Evolutionary conservation across 768 basidiomycete species (phyloP).

Genomic region (Mycena rosella): DNA sequence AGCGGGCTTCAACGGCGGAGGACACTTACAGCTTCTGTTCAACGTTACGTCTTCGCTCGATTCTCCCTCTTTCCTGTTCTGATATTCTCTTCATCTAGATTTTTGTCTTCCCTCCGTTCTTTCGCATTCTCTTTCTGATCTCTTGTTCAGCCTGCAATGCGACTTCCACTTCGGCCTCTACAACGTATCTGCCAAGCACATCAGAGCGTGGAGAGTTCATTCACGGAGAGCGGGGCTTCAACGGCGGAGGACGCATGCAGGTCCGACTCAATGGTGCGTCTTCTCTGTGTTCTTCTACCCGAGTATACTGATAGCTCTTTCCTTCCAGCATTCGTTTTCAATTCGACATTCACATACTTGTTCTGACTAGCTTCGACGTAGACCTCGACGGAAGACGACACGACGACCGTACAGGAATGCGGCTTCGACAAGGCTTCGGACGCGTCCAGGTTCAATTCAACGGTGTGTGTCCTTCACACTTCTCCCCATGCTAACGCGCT

Average conservation of each 20-base stretch:
- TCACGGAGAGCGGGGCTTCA: conserved; percentile 4
- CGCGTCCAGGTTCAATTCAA: too few relatives aligned
- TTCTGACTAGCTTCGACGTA: too few relatives aligned
- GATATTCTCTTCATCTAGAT: neutral
- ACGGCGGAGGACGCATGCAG: conserved; percentile 3
- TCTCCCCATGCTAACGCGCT: too few relatives aligned
- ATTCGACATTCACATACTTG: too few relatives aligned
- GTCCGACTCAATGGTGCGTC: neutral
- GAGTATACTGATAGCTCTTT: too few relatives aligned
- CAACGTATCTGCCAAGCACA: neutral
- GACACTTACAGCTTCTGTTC: neutral
- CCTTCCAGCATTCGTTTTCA: too few relatives aligned
- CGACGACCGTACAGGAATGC: too few relatives aligned
- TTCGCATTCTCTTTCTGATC: neutral
- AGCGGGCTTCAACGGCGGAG: neutral
- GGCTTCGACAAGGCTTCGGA: too few relatives aligned
- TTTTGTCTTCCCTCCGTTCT: neutral
- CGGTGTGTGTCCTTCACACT: too few relatives aligned
- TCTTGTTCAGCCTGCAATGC: neutral
- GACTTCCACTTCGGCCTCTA: neutral
- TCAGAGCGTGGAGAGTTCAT: neutral
- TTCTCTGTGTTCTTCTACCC: too few relatives aligned
- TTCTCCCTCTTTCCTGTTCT: neutral
- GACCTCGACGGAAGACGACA: too few relatives aligned
- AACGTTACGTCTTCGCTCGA: neutral